phyloP scores from a whole-genome alignment of 495 filamentous ascomycete species.

The Aspergillus hancockii region DNA sequence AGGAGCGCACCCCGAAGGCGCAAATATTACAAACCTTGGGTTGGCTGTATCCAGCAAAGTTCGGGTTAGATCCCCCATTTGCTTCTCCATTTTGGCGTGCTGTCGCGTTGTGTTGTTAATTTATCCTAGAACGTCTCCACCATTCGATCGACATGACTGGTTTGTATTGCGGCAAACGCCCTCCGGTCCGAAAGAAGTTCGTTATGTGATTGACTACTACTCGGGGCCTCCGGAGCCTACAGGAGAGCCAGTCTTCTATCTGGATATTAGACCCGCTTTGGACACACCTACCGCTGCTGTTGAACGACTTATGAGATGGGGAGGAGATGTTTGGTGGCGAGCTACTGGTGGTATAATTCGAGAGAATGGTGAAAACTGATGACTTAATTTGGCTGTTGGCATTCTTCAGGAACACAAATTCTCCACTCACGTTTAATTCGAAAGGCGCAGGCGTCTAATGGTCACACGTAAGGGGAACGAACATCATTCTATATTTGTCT shows the following conservation, averaged over 20 bases:
- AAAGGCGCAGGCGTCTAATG: constrained; percentile 31
- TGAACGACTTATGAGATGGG: constrained; percentile 87
- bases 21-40: constrained; percentile 75
- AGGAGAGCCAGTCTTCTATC: constrained; percentile 92
- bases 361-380: constrained; percentile 32
- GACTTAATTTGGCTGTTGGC: background rate
- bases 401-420: constrained; percentile 15
- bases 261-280: constrained; percentile 95
- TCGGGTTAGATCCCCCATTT: constrained; percentile 53
- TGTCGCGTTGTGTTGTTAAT: background rate
- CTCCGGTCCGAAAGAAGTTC: constrained; percentile 69
- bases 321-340: constrained; percentile 88
- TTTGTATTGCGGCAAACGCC: constrained; percentile 71
- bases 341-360: constrained; percentile 74
- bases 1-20: constrained; percentile 89
- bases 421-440: constrained; percentile 32
- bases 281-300: constrained; percentile 76
- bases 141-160: constrained; percentile 99
- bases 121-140: constrained; percentile 65
- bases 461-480: background rate
- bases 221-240: constrained; percentile 80
- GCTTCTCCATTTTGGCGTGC: constrained; percentile 14
- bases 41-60: constrained; percentile 74
- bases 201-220: constrained; percentile 99
- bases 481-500: constrained; percentile 9